Evolutionary conservation across 2,329 filamentous ascomycete species (phyloP), one percentile per base, ranked within the genome.

Genomic region (Penicillium digitatum): DNA sequence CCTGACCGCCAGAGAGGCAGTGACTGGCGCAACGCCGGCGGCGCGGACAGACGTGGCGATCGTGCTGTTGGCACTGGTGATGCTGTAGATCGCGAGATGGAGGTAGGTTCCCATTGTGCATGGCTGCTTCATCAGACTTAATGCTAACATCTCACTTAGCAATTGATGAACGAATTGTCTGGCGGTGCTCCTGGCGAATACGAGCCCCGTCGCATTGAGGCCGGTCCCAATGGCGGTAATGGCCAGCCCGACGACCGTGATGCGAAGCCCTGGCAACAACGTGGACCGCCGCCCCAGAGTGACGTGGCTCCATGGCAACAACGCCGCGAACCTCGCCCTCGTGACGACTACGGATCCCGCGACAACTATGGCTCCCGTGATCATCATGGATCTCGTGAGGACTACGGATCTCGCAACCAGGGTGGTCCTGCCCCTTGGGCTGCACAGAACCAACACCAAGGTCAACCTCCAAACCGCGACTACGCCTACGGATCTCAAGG

Each of bases 131-230:
- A 11, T 38, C 14, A n/a, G 32, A 7, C 11, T 24, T 39, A n/a
- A 46, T 71, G 67, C 77, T 83, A 68, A 86, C 72, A 57, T 40
- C 45, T 5, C 6, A 39, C 52, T 10, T 64, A 90, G 89, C 88
- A 93, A 86, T 90, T 99, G 70, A 96, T 99, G 91, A 88, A 95
- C 83, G 94, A 97, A 81, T 84, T 97, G 65, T 90, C 88, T 59
- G 90, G 90, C 60, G 88, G 87, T 58, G 82, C 78, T 37, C 76
- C 86, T 51, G 75, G 78, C 50, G 82, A 78, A 44, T 79, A 81
- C 43, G 76, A 87, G 35, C 87, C 87, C 64, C 87, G 87, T 62
- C 89, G 89, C 60, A 96, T 99, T 69, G 94, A 95, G 76, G 90
- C 87, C 60, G 90, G 89, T 12, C 88, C 90, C 54, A 82, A 83